Base-by-base conservation (phyloP, 495 filamentous ascomycete genomes). In the Aspergillus nanangensis region DNA sequence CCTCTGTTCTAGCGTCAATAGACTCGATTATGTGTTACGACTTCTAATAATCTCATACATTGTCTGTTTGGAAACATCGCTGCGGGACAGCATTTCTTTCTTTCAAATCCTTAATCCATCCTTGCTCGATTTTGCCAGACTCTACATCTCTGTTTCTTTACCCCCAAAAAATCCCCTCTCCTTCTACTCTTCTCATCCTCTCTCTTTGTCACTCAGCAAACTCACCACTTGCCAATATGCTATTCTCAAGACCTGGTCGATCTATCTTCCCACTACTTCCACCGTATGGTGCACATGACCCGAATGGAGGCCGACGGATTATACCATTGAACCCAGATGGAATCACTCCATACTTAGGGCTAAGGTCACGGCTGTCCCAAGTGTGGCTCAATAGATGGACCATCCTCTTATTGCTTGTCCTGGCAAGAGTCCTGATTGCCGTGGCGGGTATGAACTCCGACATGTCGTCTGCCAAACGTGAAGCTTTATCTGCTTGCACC, bases 341-440 rank as follows among this genome's bases (percentile, higher is more conserved):
- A 48, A 79, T 94, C 57, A 98, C 90, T 38, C 94, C 93, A 22
- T 97, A 97, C 59, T 85, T 98, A 24, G 93, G 92, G 43, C 77
- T 95, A 52, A 82, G 84, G 51, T 86, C 93, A 47, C 81, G 90
- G 48, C 76, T 97, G 33, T 98, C 93, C 22, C 93, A 98, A 74
- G 72, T 89, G 58, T 95, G 90, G 90, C 84, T 97, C 73, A 97
- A 97, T 74, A 77, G 86, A 67, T 98, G 94, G 94, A 96, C 93
- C 32, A 74, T 98, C 45, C 77, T 98, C 35, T 72, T 98, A 8
- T 60, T 95, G 33, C 78, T 98, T 41, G 80, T 97, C 15, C 79
- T 98, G 18, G 80, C 84, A 49, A 80, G 93, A 37, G 74, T 89
- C 46, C 66, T 98, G 38, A 63, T 98, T 38, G 83, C 90, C 15